phyloP scores from a whole-genome alignment of 768 basidiomycete species.

The Leucosporidium scottii region DNA sequence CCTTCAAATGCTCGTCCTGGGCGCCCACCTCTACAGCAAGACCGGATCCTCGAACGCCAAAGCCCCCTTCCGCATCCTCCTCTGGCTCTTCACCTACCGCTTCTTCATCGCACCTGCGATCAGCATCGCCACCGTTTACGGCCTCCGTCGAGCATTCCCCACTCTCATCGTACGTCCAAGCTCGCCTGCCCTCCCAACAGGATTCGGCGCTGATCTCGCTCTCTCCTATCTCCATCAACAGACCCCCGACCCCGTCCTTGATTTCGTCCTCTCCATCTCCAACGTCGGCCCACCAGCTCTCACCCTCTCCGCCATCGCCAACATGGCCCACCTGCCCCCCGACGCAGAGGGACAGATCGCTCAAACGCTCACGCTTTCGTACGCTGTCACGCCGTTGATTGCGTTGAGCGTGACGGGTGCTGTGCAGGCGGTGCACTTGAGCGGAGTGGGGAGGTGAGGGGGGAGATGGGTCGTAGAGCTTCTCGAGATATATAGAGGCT shows the following conservation, averaged over 20 bases:
- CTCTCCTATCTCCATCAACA: background rate
- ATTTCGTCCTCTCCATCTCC: constrained; percentile 38
- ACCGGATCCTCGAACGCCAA: constrained; percentile 24
- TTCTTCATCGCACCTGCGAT: constrained; percentile 39
- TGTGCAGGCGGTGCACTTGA: constrained; percentile 26
- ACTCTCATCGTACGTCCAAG: background rate
- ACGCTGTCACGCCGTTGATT: constrained; percentile 39
- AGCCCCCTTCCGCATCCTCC: constrained; percentile 31
- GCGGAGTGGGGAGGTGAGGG: too few relatives aligned
- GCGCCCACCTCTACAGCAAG: constrained; percentile 39
- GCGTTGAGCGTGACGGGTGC: constrained; percentile 38
- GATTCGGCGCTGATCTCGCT: background rate
- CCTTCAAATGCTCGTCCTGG: constrained; percentile 41
- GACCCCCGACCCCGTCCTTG: constrained; percentile 28
- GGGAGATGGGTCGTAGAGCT: too few relatives aligned
- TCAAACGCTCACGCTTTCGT: constrained; percentile 39
- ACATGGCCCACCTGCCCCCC: constrained; percentile 38
- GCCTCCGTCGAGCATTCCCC: background rate
- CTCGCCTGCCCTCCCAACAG: background rate
- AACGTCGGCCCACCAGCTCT: constrained; percentile 42
- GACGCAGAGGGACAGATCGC: constrained; percentile 38
- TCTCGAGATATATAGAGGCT: too few relatives aligned
- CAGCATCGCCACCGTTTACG: constrained; percentile 18
- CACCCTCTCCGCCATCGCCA: constrained; percentile 39
- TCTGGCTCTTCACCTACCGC: constrained; percentile 40